phyloP scores from a whole-genome alignment of 495 filamentous ascomycete genomes.

The Aspergillus coremiiformis region DNA sequence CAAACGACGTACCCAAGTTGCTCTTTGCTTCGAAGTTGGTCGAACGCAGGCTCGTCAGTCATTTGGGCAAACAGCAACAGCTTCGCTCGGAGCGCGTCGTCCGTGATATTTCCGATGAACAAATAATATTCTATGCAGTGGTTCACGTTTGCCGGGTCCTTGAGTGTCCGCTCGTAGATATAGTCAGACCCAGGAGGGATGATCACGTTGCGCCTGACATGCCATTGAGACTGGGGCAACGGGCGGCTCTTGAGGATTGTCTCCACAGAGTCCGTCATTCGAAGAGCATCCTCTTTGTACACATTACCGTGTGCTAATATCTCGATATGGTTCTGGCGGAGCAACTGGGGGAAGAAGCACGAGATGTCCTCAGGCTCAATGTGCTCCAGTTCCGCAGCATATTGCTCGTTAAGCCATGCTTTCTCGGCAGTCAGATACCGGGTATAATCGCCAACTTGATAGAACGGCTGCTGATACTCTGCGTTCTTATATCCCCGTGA shows the following conservation, averaged over 20 bases:
- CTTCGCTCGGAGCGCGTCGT: constrained; percentile 63
- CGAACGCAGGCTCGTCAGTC: constrained; percentile 86
- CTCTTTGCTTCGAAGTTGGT: constrained; percentile 92
- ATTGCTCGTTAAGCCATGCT: constrained; percentile 74
- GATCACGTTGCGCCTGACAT: constrained; percentile 65
- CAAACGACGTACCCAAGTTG: constrained; percentile 97
- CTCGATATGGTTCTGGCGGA: constrained; percentile 83
- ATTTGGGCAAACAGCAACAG: constrained; percentile 82
- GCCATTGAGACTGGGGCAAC: constrained; percentile 74
- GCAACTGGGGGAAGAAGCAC: constrained; percentile 69
- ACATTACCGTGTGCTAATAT: constrained; percentile 86
- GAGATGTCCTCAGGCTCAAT: constrained; percentile 68
- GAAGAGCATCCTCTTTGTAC: constrained; percentile 90
- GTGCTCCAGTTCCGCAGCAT: constrained; percentile 64
- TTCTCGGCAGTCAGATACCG: constrained; percentile 71
- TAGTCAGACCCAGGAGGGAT: constrained; percentile 76
- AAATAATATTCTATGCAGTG: constrained; percentile 92
- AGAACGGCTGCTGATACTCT: constrained; percentile 79
- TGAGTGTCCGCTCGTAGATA: constrained; percentile 68
- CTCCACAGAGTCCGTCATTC: constrained; percentile 76
- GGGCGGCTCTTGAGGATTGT: constrained; percentile 66
- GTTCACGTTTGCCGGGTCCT: constrained; percentile 90
- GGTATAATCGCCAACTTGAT: constrained; percentile 80
- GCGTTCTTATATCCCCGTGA: constrained; percentile 72
- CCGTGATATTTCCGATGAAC: constrained; percentile 65